These are phyloP conservation scores for Penicillium subrubescens DNA, from an alignment of 495 filamentous ascomycete genomes.

Conservation along the genomic window DNA sequence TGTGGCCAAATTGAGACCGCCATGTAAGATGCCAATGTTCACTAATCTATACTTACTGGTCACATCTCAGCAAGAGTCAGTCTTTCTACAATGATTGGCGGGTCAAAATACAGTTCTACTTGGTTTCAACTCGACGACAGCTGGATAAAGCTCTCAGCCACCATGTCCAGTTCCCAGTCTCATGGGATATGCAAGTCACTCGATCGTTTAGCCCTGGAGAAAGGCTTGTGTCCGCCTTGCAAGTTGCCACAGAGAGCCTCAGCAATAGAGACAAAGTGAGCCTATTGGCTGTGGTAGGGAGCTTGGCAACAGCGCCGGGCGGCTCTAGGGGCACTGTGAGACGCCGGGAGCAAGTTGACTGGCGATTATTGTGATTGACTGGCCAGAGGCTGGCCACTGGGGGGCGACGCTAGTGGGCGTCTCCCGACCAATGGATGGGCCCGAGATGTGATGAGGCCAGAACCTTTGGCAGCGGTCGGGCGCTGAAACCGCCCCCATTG, in stretches of 20 bases:
- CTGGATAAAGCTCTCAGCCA: neutral
- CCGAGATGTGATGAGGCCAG: constrained; percentile 27
- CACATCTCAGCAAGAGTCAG: neutral
- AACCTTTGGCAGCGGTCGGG: constrained; percentile 5
- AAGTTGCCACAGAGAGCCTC: neutral
- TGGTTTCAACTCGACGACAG: neutral
- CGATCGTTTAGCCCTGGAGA: constrained; percentile 2
- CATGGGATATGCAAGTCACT: neutral
- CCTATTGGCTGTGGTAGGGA: constrained; percentile 14
- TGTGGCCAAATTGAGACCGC: neutral
- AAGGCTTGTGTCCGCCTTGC: neutral
- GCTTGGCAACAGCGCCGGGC: constrained; percentile 27
- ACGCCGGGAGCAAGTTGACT: constrained; percentile 12
- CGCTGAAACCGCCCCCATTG: neutral
- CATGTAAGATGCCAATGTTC: neutral
- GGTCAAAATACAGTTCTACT: neutral
- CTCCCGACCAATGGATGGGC: constrained; percentile 23
- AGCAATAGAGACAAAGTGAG: neutral
- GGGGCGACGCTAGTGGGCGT: constrained; percentile 16
- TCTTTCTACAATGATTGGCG: neutral
- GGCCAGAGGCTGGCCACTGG: constrained; percentile 8
- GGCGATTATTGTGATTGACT: neutral
- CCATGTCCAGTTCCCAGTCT: constrained; percentile 4
- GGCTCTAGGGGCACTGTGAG: constrained; percentile 29
- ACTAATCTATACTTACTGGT: neutral